Evolutionary conservation across 768 basidiomycete genomes (phyloP).

Genomic region (Suillus americanus): DNA sequence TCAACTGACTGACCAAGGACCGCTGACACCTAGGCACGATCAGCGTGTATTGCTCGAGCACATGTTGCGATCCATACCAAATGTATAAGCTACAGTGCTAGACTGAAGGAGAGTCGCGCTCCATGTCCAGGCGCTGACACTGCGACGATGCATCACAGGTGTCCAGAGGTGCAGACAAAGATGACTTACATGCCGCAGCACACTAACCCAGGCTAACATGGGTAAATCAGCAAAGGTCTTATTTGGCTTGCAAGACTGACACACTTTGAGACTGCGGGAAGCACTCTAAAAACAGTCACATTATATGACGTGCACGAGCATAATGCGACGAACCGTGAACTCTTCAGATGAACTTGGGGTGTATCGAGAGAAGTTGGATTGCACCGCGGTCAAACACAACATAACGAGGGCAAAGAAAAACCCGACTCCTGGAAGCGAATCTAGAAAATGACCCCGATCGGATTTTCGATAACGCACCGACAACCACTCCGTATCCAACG

Average conservation of each 20-base stretch:
- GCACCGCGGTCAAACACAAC: slow-evolving; percentile 32
- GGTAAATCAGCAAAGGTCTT: not conserved
- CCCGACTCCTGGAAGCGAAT: slow-evolving; percentile 27
- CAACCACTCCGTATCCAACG: slow-evolving; percentile 36
- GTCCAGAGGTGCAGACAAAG: not conserved
- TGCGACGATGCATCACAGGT: not conserved
- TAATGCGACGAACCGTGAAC: slow-evolving; percentile 23
- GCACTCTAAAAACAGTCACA: slow-evolving; percentile 22
- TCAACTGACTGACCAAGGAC: slow-evolving; percentile 26
- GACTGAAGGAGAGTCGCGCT: slow-evolving; percentile 39
- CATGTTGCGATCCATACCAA: slow-evolving; percentile 12
- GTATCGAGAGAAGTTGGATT: slow-evolving; percentile 34
- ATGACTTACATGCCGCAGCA: slow-evolving; percentile 33
- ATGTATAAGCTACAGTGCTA: slow-evolving; percentile 36
- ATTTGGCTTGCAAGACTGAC: not conserved
- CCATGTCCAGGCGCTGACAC: slow-evolving; percentile 41
- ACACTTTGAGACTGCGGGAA: slow-evolving; percentile 33
- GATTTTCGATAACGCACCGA: slow-evolving; percentile 21
- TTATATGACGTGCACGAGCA: not conserved
- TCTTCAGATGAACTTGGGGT: slow-evolving; percentile 36
- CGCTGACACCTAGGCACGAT: slow-evolving; percentile 29
- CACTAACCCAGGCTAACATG: slow-evolving; percentile 31
- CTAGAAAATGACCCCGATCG: not conserved
- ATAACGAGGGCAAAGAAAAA: slow-evolving; percentile 38
- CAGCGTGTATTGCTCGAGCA: not conserved